Base-by-base conservation (phyloP, 495 filamentous ascomycete species). In the Acidiella bohemica region DNA sequence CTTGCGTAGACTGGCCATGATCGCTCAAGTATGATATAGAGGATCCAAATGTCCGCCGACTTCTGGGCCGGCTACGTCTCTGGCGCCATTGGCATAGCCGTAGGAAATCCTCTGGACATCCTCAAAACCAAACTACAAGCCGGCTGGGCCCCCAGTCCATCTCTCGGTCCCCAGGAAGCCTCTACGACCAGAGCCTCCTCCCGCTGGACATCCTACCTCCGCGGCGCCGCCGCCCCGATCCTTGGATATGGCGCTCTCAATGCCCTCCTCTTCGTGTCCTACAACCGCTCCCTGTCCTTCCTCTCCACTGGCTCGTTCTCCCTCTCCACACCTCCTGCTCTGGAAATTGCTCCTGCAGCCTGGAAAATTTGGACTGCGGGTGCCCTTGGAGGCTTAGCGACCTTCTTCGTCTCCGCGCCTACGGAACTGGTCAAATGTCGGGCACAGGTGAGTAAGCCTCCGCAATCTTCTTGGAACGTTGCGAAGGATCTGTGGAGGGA, bases 381-480 rank as follows among this genome's bases (percentile, higher is more conserved):
- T 24, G 81, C 78, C 13, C 59, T 73, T 5, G 80, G 81, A 20
- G 86, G 86, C 11, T 62, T 93, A 24, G 80, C 81, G 22, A 87
- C 79, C 18, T 93, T 81, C 68, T 64, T 76, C 36, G 64, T 94
- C 41, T 81, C 77, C 36, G 77, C 84, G 10, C 86, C 86, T 1
- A 90, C 83, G 1, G 86, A 94, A 57, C 66, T 92, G 9, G 68
- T 94, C 41, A 94, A 94, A 60, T 88, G 82, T 53, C 73, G 81
- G 13, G 75, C 83, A 0, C 86, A 94, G 53, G 55, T 81, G 18
- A 63, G 64, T 32, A 32, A 53, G 18, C 42, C 40, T 13, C 14
- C 34, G 12, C 51, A 61, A 14, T 65, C 59, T 25, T 79, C 76
- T 3, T 80, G 70, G 71, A 53, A 50, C 3, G 73, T 92, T 30